Conservation (phyloP, 305 asterid species). For the Fraxinus paxiana region DNA sequence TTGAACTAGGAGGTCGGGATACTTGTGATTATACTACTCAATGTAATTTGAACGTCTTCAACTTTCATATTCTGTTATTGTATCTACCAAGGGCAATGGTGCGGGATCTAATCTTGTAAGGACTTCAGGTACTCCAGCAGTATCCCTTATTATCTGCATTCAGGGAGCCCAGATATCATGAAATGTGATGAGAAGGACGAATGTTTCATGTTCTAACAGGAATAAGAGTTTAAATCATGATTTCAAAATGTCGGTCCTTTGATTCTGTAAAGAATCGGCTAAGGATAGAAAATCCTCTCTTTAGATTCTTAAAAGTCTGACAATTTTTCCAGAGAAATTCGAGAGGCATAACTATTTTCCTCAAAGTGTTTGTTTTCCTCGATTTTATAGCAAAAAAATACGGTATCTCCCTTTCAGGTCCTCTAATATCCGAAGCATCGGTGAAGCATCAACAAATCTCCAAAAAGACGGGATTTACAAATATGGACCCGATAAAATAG, state of each 20-base stretch:
- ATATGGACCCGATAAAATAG: not conserved
- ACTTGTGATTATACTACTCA: not conserved
- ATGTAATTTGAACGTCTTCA: conserved; percentile 28
- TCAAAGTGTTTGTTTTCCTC: not conserved
- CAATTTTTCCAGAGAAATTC: not conserved
- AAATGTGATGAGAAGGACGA: not conserved
- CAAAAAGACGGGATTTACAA: not conserved
- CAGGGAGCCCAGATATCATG: not conserved
- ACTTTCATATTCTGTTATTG: conserved; percentile 55
- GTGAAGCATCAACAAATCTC: not conserved
- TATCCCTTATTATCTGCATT: conserved; percentile 72
- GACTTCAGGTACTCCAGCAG: conserved; percentile 81
- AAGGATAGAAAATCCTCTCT: not conserved
- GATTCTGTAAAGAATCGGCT: not conserved
- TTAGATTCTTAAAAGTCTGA: not conserved
- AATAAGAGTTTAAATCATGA: not conserved
- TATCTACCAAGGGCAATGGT: conserved; percentile 48
- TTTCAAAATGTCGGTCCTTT: not conserved
- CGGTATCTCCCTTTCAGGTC: too few relatives aligned
- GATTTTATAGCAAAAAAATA: not conserved
- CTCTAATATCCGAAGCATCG: not conserved
- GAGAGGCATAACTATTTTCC: not conserved
- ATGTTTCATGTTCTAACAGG: not conserved
- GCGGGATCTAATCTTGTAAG: conserved; percentile 75
- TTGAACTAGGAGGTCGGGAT: not conserved